A percentile compares a stretch with the other conserved stretches of the same genome.
These are phyloP conservation scores for Rhodotorula graminis DNA, from an alignment of 768 basidiomycete genomes.

Conservation along the genomic window DNA sequence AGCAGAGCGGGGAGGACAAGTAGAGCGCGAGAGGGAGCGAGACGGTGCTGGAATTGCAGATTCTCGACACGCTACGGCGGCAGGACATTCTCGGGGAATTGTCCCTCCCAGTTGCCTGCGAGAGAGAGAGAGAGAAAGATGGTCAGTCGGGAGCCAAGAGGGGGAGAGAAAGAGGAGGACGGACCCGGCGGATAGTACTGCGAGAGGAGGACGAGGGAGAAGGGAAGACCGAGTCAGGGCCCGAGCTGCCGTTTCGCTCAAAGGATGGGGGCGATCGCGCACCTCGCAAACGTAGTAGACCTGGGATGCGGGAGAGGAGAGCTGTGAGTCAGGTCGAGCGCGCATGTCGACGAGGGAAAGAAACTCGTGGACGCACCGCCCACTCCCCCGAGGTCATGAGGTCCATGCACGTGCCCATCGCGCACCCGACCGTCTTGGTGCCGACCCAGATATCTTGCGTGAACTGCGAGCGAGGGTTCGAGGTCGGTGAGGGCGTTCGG, in stretches of 20 bases:
- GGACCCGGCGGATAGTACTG: constrained; percentile 9
- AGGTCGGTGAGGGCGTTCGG: too few relatives aligned
- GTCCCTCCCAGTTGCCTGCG: constrained; percentile 5
- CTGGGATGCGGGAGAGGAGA: background rate
- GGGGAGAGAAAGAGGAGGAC: background rate
- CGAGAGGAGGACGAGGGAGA: background rate
- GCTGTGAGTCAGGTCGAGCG: background rate
- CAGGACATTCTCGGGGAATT: constrained; percentile 5
- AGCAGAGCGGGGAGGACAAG: constrained; percentile 32
- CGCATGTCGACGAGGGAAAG: too few relatives aligned
- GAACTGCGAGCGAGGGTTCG: background rate
- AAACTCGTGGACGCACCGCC: background rate
- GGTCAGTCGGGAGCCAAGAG: too few relatives aligned
- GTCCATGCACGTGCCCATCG: constrained; percentile 7
- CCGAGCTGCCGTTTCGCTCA: too few relatives aligned
- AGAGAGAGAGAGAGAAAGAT: background rate
- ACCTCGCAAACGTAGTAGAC: constrained; percentile 5
- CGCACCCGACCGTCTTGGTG: constrained; percentile 9
- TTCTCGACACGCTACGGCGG: background rate
- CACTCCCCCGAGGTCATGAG: background rate
- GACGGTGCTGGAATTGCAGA: background rate
- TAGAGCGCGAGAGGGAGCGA: background rate
- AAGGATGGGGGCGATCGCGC: too few relatives aligned
- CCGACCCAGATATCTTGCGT: constrained; percentile 7
- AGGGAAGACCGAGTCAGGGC: background rate